These are phyloP conservation scores for Colletotrichum tropicale DNA, from an alignment of 2,329 filamentous ascomycete genomes.

Conservation along the genomic window DNA sequence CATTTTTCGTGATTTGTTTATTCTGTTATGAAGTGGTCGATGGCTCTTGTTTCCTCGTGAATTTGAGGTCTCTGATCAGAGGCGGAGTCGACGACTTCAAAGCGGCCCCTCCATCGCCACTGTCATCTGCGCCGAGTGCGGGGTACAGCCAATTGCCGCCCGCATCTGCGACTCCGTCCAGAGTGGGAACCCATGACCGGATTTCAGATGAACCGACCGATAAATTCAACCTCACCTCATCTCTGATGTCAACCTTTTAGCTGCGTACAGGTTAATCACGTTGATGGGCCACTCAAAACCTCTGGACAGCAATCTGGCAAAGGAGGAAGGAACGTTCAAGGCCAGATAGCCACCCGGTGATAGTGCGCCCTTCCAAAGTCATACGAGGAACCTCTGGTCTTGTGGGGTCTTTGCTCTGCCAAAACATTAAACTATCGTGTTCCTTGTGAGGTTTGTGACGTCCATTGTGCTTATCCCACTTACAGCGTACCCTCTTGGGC, in stretches of 20 bases:
- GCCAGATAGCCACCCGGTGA: too few species aligned
- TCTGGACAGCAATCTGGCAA: fast-evolving
- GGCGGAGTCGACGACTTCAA: neutral
- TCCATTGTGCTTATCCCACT: too few species aligned
- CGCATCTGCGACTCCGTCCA: neutral
- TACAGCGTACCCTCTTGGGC: too few species aligned
- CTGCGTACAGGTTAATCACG: fast-evolving
- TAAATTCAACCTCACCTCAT: neutral
- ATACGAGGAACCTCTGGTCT: too few species aligned
- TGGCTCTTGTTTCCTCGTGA: neutral
- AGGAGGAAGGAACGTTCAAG: too few species aligned
- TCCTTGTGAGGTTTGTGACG: too few species aligned
- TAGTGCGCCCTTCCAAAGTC: too few species aligned
- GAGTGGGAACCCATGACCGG: neutral
- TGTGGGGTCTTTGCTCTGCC: too few species aligned
- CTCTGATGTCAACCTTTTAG: neutral
- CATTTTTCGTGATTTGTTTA: constrained; percentile 45
- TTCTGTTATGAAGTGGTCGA: neutral
- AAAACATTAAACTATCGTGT: too few species aligned
- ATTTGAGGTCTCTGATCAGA: neutral
- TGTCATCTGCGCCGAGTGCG: neutral
- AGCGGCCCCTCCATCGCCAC: neutral
- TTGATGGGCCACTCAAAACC: neutral
- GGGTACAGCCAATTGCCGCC: neutral
- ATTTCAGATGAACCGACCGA: neutral